Evolutionary conservation across 1,284 basidiomycete species (phyloP), one percentile per base, ranked within the genome.

Genomic region (Cystobasidium pallidum): DNA sequence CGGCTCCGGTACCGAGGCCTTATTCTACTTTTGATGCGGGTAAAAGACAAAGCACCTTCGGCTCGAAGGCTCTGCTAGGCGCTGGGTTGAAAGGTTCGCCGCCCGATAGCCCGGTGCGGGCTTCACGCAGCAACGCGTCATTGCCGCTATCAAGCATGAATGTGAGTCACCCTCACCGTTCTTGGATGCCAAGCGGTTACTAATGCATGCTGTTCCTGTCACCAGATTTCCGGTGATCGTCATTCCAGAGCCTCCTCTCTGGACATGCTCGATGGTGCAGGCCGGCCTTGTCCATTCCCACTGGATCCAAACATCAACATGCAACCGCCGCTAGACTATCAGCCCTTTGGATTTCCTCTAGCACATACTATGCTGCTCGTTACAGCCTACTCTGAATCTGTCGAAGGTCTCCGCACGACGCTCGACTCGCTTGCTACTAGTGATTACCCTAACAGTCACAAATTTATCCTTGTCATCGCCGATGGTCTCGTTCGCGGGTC

Each of bases 401-500:
- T 95, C 36, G 94, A 97, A 81, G 96, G 96, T 84, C 85, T 99
- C 2, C 88, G 95, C 45, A 99, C 96, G 8, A 99, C 96, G 0
- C 84, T 99, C 28, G 95, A 99, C 82, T 98, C 95, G 19, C 87
- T 99, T 28, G 94, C 94, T 3, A 99, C 95, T 7, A 98, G 95
- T 54, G 94, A 98, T 82, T 99, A 98, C 80, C 95, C 95, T 32
- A 98, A 99, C 84, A 92, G 90, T 77, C 96, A 99, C 84, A 99
- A 99, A 81, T 81, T 98, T 66, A 89, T 99, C 74, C 84, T 99
- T 73, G 89, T 99, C 79, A 95, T 99, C 76, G 92, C 94, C 58
- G 96, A 99, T 81, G 96, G 96, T 78, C 92, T 97, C 89, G 96
- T 99, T 79, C 94, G 94, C 84, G 96, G 96, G 78, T 89, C 88